Evolutionary conservation across 2,329 filamentous ascomycete genomes (phyloP), one percentile per base, ranked within the genome.

Genomic region (Fusarium brachygibbosum): DNA sequence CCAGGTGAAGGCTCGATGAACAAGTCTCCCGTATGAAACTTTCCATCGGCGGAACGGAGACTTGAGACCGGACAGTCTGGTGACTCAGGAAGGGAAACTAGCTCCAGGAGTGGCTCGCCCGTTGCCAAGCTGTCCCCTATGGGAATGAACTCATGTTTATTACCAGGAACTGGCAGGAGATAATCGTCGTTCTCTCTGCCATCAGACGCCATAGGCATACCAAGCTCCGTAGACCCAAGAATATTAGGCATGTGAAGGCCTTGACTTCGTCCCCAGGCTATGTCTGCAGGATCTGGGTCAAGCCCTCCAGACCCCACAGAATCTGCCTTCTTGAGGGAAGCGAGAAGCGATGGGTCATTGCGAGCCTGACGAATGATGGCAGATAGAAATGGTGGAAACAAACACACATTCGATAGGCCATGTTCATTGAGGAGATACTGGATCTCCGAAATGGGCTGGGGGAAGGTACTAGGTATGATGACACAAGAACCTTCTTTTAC

Each of bases 21-120:
- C 21, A 76, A 51, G 10, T 72, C 75, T 7, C 74, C 70, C 0
- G 74, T 69, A 12, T 74, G 66, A 10, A 72, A 74, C 23, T 68
- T 70, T 21, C 44, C 78, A 44, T 67, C 68, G 2, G 35, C 5
- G 5, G 49, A 50, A 12, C 68, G 46, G 49, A 66, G 14, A 31
- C 42, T 8, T 11, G 31, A 9, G 10, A n/a, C 45, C 0, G 72
- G 72, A 2, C 72, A 72, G 9, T 74, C 66, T 1, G 65, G 54
- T 5, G 72, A 58, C 1, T 68, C 54, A 0, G 71, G 49, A 1
- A 40, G 58, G 0, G 70, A 29, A 0, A 73, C 54, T 1, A 74
- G 34, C 16, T 74, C 71, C 5, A 69, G 44, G 0, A 74, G 34
- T 12, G 58, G 42, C 1, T 62, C 44, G 3, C 54, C 58, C 0